Evolutionary conservation across 768 basidiomycete species (phyloP), one percentile per base, ranked within the genome.

Genomic region (Asterophora parasitica): DNA sequence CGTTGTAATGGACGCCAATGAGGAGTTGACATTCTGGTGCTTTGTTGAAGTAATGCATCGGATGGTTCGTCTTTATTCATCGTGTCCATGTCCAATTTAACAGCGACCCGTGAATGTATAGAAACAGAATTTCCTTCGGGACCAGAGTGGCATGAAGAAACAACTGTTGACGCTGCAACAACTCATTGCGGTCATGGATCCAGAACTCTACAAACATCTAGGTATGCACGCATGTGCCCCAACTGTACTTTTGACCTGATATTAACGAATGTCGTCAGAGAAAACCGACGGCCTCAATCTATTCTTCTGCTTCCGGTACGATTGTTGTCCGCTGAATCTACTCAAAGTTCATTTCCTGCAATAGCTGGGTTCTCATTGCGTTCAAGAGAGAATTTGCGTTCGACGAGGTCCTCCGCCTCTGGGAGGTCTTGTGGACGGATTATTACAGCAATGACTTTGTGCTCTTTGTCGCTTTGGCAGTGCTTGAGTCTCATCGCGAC

Each of bases 351-450:
- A 23, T n/a, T 17, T 32, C 48, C 20, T 30, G 17, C 39, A 11
- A 27, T 51, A 92, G 90, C 38, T 93, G 91, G 91, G 80, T 93
- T 11, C 75, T 93, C 37, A 96, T 97, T 54, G 72, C 86, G 0
- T 97, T 96, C 77, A 97, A 99, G 69, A 87, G 96, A 49, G 96
- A 99, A 66, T 97, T 98, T 64, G 71, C 85, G 4, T 97, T 98
- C 65, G 80, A 89, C 27, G 89, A 96, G 44, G 88, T 98, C 32
- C 72, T 95, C 36, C 75, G 80, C 5, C 68, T 98, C 7, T 99
- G 96, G 96, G 96, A 99, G 64, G 85, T 91, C 13, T 69, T 92
- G 15, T 93, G 90, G 90, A 90, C 91, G 8, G 83, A 94, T 58
- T 90, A 89, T 63, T 93, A 93, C 67, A 89, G 86, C 65, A 81